phyloP scores from a whole-genome alignment of 495 filamentous ascomycete species.

The Xylona heveae region DNA sequence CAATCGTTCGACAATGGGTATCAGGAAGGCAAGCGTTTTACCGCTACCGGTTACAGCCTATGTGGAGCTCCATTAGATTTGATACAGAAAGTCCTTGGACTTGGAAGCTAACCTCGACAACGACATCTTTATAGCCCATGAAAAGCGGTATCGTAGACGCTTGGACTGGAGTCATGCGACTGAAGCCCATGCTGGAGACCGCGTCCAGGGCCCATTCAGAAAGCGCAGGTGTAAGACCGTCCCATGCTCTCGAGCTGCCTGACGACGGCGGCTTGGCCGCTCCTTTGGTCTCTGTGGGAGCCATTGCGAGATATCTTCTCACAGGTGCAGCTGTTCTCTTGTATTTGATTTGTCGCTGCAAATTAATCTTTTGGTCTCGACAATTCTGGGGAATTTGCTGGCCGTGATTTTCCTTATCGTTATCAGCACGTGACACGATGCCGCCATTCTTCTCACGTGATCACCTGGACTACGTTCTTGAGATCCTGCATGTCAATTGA shows the following conservation, averaged over 20 bases:
- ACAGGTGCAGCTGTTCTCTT: no score
- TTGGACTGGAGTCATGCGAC: constrained; percentile 81
- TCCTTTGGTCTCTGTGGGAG: background rate
- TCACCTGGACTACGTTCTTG: no score
- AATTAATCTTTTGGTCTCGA: no score
- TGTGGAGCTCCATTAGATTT: constrained; percentile 1
- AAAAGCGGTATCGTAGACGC: constrained; percentile 85
- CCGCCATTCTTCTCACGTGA: no score
- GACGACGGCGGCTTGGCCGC: constrained; percentile 13
- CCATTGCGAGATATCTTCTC: constrained; percentile 2
- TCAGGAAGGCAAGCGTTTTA: constrained; percentile 80
- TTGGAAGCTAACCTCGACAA: constrained; percentile 41
- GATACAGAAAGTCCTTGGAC: background rate
- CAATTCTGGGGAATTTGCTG: no score
- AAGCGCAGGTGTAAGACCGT: constrained; percentile 52
- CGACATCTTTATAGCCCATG: constrained; percentile 85
- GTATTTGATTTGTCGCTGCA: no score
- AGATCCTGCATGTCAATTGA: no score
- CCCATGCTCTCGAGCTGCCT: constrained; percentile 39
- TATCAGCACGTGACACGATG: constrained; percentile 4
- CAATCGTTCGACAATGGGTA: constrained; percentile 72
- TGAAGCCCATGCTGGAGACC: constrained; percentile 64
- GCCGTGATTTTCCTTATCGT: no score
- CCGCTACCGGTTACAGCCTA: constrained; percentile 84
- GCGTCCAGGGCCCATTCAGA: constrained; percentile 83